Percentiles rank a stretch among this genome's conserved stretches.
Evolutionary conservation across 768 basidiomycete species (phyloP).

Genomic region (Leccinum disarticulatum): DNA sequence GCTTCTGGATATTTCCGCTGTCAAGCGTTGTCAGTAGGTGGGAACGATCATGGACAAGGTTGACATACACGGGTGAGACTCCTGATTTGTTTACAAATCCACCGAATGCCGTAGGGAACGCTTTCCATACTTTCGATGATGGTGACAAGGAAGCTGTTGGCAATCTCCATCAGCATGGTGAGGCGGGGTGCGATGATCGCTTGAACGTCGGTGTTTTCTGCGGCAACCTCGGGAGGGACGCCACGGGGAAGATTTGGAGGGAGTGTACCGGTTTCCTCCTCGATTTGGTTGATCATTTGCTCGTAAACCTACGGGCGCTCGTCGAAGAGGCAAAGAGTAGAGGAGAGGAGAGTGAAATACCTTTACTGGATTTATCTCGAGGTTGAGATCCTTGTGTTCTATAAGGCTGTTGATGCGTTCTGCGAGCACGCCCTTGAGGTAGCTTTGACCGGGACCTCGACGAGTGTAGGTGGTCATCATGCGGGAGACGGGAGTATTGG

Average conservation of each 20-base stretch:
- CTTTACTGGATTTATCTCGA: slow-evolving; percentile 99
- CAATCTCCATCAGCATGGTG: slow-evolving; percentile 99
- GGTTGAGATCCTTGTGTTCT: slow-evolving; percentile 98
- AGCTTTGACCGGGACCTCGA: slow-evolving; percentile 96
- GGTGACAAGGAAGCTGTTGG: slow-evolving; percentile 94
- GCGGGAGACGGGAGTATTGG: slow-evolving; percentile 97
- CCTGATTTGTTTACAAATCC: slow-evolving; percentile 99
- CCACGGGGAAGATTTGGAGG: slow-evolving; percentile 91
- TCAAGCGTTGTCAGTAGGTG: slow-evolving; percentile 10
- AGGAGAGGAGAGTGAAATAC: slow-evolving; percentile 37
- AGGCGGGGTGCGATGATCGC: slow-evolving; percentile 96
- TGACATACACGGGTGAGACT: slow-evolving; percentile 85
- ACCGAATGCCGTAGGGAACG: slow-evolving; percentile 97
- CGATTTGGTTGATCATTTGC: slow-evolving; percentile 99
- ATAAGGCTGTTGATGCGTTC: slow-evolving; percentile 98
- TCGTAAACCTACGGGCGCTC: slow-evolving; percentile 78
- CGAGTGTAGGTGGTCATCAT: slow-evolving; percentile 99
- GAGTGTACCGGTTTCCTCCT: slow-evolving; percentile 92
- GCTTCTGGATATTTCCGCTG: slow-evolving; percentile 99
- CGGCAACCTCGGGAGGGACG: slow-evolving; percentile 91
- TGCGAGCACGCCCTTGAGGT: slow-evolving; percentile 95
- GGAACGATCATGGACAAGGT: background rate
- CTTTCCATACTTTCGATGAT: slow-evolving; percentile 99
- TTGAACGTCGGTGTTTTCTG: slow-evolving; percentile 93
- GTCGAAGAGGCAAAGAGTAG: background rate